Percentiles rank a stretch among this genome's conserved stretches.
Conservation (phyloP, 1,284 basidiomycete genomes). For the Tylopilus sp. region DNA sequence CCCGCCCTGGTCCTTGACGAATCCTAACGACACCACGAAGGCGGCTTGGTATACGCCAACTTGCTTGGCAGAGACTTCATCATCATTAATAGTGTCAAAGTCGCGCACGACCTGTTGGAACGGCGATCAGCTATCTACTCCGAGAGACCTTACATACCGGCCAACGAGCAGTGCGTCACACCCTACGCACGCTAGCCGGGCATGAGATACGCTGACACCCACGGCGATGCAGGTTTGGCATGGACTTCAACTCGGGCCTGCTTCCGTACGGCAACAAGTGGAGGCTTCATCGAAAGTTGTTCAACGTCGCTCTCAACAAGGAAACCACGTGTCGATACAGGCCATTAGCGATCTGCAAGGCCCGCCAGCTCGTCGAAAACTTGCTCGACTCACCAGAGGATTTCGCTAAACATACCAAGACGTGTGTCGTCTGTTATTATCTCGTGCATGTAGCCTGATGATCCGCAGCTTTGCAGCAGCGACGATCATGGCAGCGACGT, state of each 20-base stretch:
- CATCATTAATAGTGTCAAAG: constrained; percentile 38
- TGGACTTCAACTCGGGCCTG: constrained; percentile 30
- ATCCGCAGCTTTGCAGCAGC: constrained; percentile 21
- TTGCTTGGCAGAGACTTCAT: constrained; percentile 38
- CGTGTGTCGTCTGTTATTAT: constrained; percentile 14
- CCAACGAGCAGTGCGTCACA: constrained; percentile 21
- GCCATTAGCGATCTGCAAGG: constrained; percentile 19
- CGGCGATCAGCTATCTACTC: constrained; percentile 42
- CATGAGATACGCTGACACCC: not conserved
- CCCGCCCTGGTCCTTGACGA: not conserved
- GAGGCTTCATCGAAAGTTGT: constrained; percentile 28
- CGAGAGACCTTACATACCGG: constrained; percentile 34
- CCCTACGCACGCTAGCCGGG: not conserved
- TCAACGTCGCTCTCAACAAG: constrained; percentile 19
- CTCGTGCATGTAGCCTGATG: not conserved
- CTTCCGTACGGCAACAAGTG: constrained; percentile 27
- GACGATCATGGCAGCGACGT: constrained; percentile 24
- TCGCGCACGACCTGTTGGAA: constrained; percentile 40
- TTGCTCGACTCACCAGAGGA: constrained; percentile 21
- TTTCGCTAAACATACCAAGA: constrained; percentile 15
- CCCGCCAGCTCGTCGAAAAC: constrained; percentile 24
- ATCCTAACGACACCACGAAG: constrained; percentile 15
- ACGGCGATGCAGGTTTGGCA: constrained; percentile 24
- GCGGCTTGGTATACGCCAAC: constrained; percentile 35
- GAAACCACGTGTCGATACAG: constrained; percentile 8